Base-by-base conservation (phyloP, 2,329 filamentous ascomycete species). In the Lasiodiplodia hormozganensis region DNA sequence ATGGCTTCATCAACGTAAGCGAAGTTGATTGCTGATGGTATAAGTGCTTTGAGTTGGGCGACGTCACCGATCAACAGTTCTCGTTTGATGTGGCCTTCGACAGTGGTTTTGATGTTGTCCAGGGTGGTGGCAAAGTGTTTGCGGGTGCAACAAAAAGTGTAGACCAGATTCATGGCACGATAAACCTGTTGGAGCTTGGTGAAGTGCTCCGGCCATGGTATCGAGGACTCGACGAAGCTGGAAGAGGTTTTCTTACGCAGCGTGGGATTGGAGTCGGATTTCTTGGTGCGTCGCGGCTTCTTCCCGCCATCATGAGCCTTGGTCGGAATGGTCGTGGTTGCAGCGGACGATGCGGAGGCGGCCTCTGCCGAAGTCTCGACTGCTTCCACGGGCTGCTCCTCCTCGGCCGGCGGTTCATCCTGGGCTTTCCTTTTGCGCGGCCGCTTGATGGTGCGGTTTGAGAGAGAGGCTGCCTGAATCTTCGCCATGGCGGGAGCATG, bases 71-170 rank as follows among this genome's bases (percentile, higher is more conserved):
- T 81, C 0, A 84, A 84, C 52, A 99, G 80, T 21, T 89, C 83
- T 28, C 88, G 86, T 73, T 91, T 90, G 70, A 89, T 94, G 76
- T 97, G 93, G 0, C 87, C 88, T 78, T 97, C 93, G 0, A 98
- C 95, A 0, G 95, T 88, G 10, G 89, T 87, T 73, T 90, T 93
- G 57, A 99, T 92, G 6, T 91, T 97, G 18, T 96, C 92, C 72
- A 97, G 93, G 0, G 95, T 97, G 0, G 96, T 98, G 0, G 92
- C 90, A 34, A 98, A 86, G 74, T 98, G 92, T 77, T 97, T 97
- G 56, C 96, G 89, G 1, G 95, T 95, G 76, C 90, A 96, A 82
- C 93, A 97, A 76, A 99, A 98, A 0, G 96, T 98, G 74, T 93
- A 97, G 0, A 98, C 93, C 1, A 98, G 82, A 74, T 97, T 99